Base-by-base conservation (phyloP, 1,284 basidiomycete genomes). In the Rhodotorula sp. region DNA sequence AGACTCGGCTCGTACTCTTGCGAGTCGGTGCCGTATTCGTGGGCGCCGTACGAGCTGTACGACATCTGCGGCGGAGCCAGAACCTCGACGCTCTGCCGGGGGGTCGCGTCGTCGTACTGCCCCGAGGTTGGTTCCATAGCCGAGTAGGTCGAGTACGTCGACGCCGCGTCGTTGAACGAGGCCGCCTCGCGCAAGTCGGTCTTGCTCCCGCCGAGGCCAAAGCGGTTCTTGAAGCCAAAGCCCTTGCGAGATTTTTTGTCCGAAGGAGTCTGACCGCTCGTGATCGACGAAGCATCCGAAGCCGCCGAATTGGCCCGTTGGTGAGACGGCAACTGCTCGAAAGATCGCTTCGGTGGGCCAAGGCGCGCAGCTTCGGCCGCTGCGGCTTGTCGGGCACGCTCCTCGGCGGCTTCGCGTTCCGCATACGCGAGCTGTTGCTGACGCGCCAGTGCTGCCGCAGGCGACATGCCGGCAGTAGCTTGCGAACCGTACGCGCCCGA, bases 381-480 rank as follows among this genome's bases (percentile, higher is more conserved):
- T 58, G 78, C 79, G 0, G 79, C 75, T 5, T 57, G 52, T 6
- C 63, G 63, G 71, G 81, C 79, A 58, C 80, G 81, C 75, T 81
- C 64, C 57, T 81, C 81, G 51, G 80, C 91, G 59, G 90, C 91
- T 58, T 79, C 70, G 59, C 79, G 80, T 81, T 93, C 91, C 2
- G 91, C 91, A 52, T 78, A 78, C 46, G 68, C 72, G 56, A 65
- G 66, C 73, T 83, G 82, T 81, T 97, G 94, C 80, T 94, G 92
- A 58, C 93, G 83, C 0, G 92, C 93, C 20, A 97, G 87, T 79
- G 91, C 90, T 0, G 95, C 96, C 43, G 96, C 95, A 5, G 95
- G 95, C 76, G 91, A 92, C 66, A 98, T 85, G 15, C 93, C 93
- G 5, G 56, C 5, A 10, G 47, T 15, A 21, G 7, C 20, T 60